Conservation (phyloP, 306 rosid species). For the Glycine latifolia region DNA sequence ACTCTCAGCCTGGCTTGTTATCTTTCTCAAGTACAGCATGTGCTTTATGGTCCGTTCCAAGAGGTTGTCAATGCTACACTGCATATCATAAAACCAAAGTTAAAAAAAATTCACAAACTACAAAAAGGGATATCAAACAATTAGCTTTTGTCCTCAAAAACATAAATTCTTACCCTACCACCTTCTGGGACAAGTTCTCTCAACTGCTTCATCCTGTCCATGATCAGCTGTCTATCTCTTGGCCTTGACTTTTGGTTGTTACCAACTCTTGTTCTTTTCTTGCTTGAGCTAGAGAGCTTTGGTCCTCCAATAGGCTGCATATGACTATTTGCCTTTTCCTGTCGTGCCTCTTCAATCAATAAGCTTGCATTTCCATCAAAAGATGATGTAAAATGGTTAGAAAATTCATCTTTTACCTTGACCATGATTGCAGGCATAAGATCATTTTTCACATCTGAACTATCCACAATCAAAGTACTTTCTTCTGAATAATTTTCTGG, state of each 20-base stretch:
- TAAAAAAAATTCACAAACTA: background rate
- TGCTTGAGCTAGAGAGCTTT: conserved; percentile 49
- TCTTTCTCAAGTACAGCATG: conserved; percentile 70
- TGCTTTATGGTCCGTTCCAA: conserved; percentile 83
- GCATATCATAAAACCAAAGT: conserved; percentile 46
- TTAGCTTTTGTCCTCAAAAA: conserved; percentile 15
- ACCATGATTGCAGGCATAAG: conserved; percentile 41
- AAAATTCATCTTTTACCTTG: conserved; percentile 36
- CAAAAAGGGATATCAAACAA: conserved; percentile 11
- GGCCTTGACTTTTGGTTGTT: conserved; percentile 68
- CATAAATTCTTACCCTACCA: conserved; percentile 61
- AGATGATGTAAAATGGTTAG: conserved; percentile 52
- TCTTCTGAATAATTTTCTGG: conserved; percentile 56
- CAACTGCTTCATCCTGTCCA: conserved; percentile 92
- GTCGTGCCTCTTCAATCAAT: conserved; percentile 47
- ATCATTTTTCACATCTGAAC: conserved; percentile 45
- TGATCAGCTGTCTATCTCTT: conserved; percentile 89
- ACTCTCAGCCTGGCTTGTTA: conserved; percentile 76
- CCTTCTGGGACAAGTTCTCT: conserved; percentile 91
- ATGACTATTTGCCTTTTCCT: conserved; percentile 38
- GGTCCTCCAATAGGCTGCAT: conserved; percentile 47
- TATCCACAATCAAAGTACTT: conserved; percentile 36
- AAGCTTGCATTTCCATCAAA: conserved; percentile 50
- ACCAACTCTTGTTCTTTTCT: conserved; percentile 54
- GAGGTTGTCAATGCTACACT: conserved; percentile 96